Base-by-base conservation (phyloP, 1,284 basidiomycete species). In the Cutaneotrichosporon sp. region DNA sequence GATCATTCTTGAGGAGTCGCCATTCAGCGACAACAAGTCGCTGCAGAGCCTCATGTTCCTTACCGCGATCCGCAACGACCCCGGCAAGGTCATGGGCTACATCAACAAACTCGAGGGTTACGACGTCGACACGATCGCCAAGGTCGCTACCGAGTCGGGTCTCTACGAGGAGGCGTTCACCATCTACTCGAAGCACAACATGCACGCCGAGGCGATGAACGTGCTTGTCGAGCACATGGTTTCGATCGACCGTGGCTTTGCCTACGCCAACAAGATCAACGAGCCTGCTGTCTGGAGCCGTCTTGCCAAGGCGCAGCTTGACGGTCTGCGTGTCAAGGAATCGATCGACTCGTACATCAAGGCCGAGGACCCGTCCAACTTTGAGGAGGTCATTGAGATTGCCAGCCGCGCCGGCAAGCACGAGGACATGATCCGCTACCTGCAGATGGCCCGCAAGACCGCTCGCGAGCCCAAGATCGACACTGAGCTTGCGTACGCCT, bases 301-400 rank as follows among this genome's bases (percentile, higher is more conserved):
- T 49, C 83, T 99, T 62, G 96, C 90, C 38, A 99, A 99, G 77
- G 96, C 96, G n/a, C 96, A 99, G 77, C 83, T 99, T 52, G 96
- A 99, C 74, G 96, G 96, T 65, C 82, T 98, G 56, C 88, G 96
- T 46, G 88, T 99, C 79, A 98, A 97, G 77, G 96, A 99, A 69
- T 85, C 96, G 37, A 97, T 98, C 67, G 92, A 98, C 73, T 97
- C 94, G 20, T 99, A 99, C 77, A 93, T 97, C 83, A 97, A 96
- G 80, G 93, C 96, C 15, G 88, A 91, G 67, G 96, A 99, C 73
- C 88, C 96, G 7, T 84, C 85, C 46, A 98, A 99, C 80, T 98
- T 90, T 67, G 80, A 81, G 22, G 96, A 99, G 76, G 91, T 98
- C 65, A 94, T 96, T 65, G 96, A 99, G 76, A 97, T 97, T 60